Evolutionary conservation across 169 alveolate species (phyloP).

Genomic region (Eimeria necatrix): DNA sequence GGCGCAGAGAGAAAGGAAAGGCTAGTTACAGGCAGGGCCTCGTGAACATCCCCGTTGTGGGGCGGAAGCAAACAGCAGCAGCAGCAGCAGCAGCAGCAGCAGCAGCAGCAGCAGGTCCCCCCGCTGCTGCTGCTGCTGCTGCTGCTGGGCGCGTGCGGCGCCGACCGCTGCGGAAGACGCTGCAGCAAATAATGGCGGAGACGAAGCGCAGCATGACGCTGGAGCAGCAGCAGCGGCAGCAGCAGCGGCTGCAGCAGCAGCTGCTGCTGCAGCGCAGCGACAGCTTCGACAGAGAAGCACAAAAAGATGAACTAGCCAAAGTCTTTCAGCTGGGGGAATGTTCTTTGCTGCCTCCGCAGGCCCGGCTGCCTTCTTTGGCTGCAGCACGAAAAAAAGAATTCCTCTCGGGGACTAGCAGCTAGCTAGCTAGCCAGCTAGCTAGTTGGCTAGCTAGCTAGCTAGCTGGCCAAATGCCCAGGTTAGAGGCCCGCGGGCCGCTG

Average conservation of each 20-base stretch:
- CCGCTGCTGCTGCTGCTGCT: background rate
- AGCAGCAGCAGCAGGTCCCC: background rate
- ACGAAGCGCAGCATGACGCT: background rate
- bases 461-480: too few species aligned
- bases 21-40: slow-evolving; percentile 21
- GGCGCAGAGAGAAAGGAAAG: background rate
- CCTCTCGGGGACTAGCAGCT: background rate
- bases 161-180: slow-evolving; percentile 20
- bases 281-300: background rate
- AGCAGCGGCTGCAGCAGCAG: slow-evolving; percentile 34
- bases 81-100: slow-evolving; percentile 20
- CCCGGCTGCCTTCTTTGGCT: slow-evolving; percentile 5
- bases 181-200: slow-evolving; percentile 21
- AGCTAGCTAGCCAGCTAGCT: background rate
- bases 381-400: background rate
- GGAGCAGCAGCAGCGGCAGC: background rate
- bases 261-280: slow-evolving; percentile 37
- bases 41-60: slow-evolving; percentile 19
- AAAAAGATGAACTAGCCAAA: background rate
- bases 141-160: background rate
- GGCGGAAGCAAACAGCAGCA: background rate
- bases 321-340: background rate
- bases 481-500: too few species aligned
- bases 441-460: background rate
- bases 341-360: background rate